phyloP scores from a whole-genome alignment of 148 eudicot species.

The Linanthus parryae region DNA sequence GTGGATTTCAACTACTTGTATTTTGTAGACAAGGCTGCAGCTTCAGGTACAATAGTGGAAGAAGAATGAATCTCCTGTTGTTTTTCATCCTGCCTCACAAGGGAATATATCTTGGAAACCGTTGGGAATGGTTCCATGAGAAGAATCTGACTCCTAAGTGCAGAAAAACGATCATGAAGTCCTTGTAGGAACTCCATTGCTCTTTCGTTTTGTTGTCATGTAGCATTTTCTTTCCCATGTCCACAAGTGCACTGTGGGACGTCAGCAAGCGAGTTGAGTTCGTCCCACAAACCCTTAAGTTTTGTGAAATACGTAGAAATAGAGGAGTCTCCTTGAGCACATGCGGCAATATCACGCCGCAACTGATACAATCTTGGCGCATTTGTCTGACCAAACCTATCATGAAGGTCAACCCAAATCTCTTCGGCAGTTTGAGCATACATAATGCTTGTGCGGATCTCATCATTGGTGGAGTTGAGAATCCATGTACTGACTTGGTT shows the following conservation, averaged over 20 bases:
- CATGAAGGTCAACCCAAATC: not conserved
- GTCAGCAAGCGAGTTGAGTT: not conserved
- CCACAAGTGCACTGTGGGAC: not conserved
- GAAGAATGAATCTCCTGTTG: slow-evolving; percentile 4
- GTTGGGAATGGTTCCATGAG: not conserved
- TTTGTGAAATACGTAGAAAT: not conserved
- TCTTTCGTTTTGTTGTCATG: not conserved
- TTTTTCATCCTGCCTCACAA: not conserved
- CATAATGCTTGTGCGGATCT: not conserved
- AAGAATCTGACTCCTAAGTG: slow-evolving; percentile 4
- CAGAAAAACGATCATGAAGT: not conserved
- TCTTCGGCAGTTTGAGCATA: not conserved
- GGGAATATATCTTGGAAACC: not conserved
- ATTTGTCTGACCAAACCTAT: not conserved
- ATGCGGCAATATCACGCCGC: not conserved
- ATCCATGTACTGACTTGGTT: slow-evolving; percentile 4
- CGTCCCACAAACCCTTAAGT: not conserved
- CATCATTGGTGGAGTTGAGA: not conserved
- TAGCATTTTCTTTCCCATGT: not conserved
- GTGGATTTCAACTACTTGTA: too few relatives aligned
- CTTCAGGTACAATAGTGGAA: too few relatives aligned
- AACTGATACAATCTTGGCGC: not conserved
- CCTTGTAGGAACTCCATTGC: slow-evolving; percentile 8
- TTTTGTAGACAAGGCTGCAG: too few relatives aligned
- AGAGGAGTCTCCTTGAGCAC: not conserved